Evolutionary conservation across 1,139 yeast genomes (phyloP), one percentile per base, ranked within the genome.

Genomic region (Saccharomyces hybrid): DNA sequence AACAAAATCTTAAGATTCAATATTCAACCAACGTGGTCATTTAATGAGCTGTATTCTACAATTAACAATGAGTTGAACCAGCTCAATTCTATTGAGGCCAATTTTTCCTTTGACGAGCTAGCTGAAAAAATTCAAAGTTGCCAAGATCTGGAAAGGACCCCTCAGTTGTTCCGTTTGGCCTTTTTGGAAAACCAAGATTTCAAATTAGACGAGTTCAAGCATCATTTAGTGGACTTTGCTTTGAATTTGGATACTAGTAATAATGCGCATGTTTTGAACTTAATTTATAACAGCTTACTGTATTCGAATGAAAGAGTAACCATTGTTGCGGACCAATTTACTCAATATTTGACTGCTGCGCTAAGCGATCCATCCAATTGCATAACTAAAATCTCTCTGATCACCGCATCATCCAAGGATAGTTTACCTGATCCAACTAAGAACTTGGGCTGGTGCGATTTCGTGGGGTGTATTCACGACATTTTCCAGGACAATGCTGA

Each of bases 381-480:
- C 25, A 79, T 90, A 55, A 82, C 95, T 49, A 75, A 81, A 56
- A 79, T 88, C 27, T 79, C 81, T 49, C 76, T 93, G 61, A 75
- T 89, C 55, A 89, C 98, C 1, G 67, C 73, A 11, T 68, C 82
- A 1, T 96, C 90, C 66, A 67, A 66, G 42, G 61, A 70, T 0
- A 71, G 77, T 3, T 76, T 95, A 55, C 99, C 99, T 5, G 95
- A 91, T 67, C 99, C 99, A 47, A 88, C 90, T 2, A 71, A 75
- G 11, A 86, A 91, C 65, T 78, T 93, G 61, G 96, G 90, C 70
- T 93, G 98, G 98, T 76, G 84, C 48, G 88, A 88, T 19, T 93
- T 83, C 72, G 80, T 95, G 61, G 99, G 99, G 50, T 91, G 98
- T 9, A 95, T 93, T 62, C 99, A 95, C 67, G 99, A 93, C 64